Evolutionary conservation across 1,284 basidiomycete genomes (phyloP).

Genomic region (Porogramme epimiltina): DNA sequence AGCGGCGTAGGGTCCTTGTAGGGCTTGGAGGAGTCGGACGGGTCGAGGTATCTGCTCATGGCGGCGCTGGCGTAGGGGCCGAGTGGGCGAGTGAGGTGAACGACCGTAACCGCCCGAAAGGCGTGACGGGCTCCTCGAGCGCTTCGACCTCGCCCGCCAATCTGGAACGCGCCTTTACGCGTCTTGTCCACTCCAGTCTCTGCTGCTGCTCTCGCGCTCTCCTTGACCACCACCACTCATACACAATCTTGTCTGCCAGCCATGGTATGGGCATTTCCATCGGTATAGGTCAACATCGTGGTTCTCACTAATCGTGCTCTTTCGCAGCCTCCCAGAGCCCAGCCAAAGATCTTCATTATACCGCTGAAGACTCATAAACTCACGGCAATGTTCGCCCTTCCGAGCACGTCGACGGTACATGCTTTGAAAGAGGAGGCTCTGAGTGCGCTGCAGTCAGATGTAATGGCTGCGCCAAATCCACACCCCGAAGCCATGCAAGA

Average conservation of each 20-base stretch:
- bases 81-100: conserved; percentile 11
- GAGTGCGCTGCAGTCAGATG: conserved; percentile 55
- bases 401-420: conserved; percentile 54
- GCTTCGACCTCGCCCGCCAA: neutral
- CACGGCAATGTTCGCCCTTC: conserved; percentile 59
- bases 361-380: conserved; percentile 71
- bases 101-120: conserved; percentile 21
- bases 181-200: neutral
- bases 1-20: conserved; percentile 77
- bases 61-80: conserved; percentile 28
- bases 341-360: conserved; percentile 63
- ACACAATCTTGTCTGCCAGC: neutral
- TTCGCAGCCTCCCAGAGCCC: conserved; percentile 34
- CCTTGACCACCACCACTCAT: neutral
- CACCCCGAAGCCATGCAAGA: conserved; percentile 33
- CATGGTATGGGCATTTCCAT: neutral
- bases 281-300: too few species aligned
- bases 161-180: conserved; percentile 6
- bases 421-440: conserved; percentile 63
- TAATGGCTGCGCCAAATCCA: conserved; percentile 28
- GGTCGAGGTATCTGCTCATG: conserved; percentile 56
- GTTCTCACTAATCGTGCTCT: neutral
- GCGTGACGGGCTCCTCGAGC: conserved; percentile 14
- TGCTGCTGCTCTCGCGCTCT: conserved; percentile 9
- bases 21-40: conserved; percentile 42